Conservation (phyloP, 2,329 filamentous ascomycete genomes). For the Alternaria postmessia region DNA sequence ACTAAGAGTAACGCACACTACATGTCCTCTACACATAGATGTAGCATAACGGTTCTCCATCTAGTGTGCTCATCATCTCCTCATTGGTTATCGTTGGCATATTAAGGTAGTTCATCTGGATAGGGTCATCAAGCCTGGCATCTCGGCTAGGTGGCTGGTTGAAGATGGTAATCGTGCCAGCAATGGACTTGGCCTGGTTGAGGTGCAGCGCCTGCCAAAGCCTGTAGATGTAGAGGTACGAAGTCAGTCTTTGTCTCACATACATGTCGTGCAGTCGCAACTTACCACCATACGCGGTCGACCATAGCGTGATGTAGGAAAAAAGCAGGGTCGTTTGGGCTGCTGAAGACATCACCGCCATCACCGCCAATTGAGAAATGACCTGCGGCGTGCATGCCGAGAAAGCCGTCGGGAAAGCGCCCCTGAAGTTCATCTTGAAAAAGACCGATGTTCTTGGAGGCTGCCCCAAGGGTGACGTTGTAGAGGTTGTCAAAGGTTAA, state of each 20-base stretch:
- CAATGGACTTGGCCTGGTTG: slow-evolving; percentile 21
- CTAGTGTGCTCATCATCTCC: slow-evolving; percentile 52
- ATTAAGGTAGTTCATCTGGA: slow-evolving; percentile 51
- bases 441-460: slow-evolving; percentile 46
- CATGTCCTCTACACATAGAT: slow-evolving; percentile 44
- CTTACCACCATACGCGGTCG: slow-evolving; percentile 52
- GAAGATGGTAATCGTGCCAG: slow-evolving; percentile 55
- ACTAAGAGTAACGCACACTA: not conserved
- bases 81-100: slow-evolving; percentile 41
- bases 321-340: slow-evolving; percentile 56
- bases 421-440: slow-evolving; percentile 47
- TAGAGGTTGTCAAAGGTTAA: slow-evolving; percentile 41
- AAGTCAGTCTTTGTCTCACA: no score
- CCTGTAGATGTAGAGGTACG: slow-evolving; percentile 22
- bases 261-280: no score
- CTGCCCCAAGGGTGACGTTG: slow-evolving; percentile 62
- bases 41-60: slow-evolving; percentile 55
- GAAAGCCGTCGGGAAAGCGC: slow-evolving; percentile 25
- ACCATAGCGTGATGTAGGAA: slow-evolving; percentile 59
- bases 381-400: slow-evolving; percentile 54
- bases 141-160: slow-evolving; percentile 50
- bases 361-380: slow-evolving; percentile 38
- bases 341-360: slow-evolving; percentile 55
- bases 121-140: slow-evolving; percentile 54
- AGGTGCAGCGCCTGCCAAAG: slow-evolving; percentile 54